Base-by-base conservation (phyloP, 345 rosid species). In the Rhodamnia rubescens region DNA sequence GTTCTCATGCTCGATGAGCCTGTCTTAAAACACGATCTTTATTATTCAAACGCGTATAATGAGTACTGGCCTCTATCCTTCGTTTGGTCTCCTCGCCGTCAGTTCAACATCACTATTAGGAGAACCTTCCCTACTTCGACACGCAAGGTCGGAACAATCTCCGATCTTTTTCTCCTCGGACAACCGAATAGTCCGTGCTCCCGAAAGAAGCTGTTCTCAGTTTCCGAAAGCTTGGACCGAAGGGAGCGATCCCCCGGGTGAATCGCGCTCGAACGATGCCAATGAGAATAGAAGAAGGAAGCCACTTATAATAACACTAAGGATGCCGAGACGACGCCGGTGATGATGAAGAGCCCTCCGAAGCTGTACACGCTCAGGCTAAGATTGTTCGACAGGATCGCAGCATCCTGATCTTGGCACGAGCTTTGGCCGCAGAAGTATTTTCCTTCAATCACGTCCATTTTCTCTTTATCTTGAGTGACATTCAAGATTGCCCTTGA, bases 331-430 rank as follows among this genome's bases (percentile, higher is more conserved):
- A 89, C 90, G 27, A 83, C 9, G 54, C 90, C 91, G 29, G 88
- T 86, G 85, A 93, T 88, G 86, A 93, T 51, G 84, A 92, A 93
- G 3, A 93, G 87, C 7, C 92, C 94, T 69, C 88, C 87, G n/a
- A 93, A 91, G 91, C 89, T 90, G 53, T 85, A 32, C 2, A 91
- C 74, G 22, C 88, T 84, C 2, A 92, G 91, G 84, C 90, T 86
- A 52, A 64, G 54, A 47, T 40, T 53, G 26, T 87, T 85, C 0
- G 91, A 86, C 1, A 89, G 84, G 55, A 84, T 85, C 15, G 64
- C 4, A 5, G 85, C 49, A 6, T 4, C 69, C 47, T 81, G 86
- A 61, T 83, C 81, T 15, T 82, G 49, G 50, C 87, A 85, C 12
- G 55, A 51, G 40, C 32, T 82, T 27, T 61, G 56, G 26, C 40